phyloP scores from a whole-genome alignment of 768 basidiomycete genomes.

The Tylopilus plumbeoviolaceoides region DNA sequence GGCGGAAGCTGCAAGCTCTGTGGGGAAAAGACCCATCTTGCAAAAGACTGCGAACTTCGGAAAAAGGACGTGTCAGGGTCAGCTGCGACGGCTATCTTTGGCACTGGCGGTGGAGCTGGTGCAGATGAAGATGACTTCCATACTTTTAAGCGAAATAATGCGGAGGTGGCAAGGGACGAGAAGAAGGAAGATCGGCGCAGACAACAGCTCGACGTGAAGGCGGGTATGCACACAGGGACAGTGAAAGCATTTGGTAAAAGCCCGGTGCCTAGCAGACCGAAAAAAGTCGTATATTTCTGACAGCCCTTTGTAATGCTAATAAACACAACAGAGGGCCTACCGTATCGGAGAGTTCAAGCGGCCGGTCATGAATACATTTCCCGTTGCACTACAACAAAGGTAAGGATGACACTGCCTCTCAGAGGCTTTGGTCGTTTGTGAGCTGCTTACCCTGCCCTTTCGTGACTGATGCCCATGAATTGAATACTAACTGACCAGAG shows the following conservation, averaged over 20 bases:
- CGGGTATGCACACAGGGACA: conserved; percentile 41
- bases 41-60: conserved; percentile 72
- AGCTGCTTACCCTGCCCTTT: no score
- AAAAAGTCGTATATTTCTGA: conserved; percentile 51
- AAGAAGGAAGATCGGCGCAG: conserved; percentile 43
- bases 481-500: no score
- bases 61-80: conserved; percentile 46
- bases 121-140: conserved; percentile 98
- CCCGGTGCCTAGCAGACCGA: conserved; percentile 25
- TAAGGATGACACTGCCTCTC: no score
- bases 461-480: no score
- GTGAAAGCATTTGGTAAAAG: conserved; percentile 33
- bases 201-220: conserved; percentile 39
- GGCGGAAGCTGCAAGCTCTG: conserved; percentile 91
- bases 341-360: background rate
- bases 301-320: background rate
- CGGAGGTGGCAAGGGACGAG: conserved; percentile 59
- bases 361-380: background rate
- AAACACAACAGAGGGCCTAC: background rate
- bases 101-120: conserved; percentile 50
- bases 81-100: conserved; percentile 19
- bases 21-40: conserved; percentile 78
- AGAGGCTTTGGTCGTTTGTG: no score
- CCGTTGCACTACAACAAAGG: no score
- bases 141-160: conserved; percentile 59